These are phyloP conservation scores for Microbotryum scabiosae DNA, from an alignment of 1,284 basidiomycete species.

Conservation along the genomic window DNA sequence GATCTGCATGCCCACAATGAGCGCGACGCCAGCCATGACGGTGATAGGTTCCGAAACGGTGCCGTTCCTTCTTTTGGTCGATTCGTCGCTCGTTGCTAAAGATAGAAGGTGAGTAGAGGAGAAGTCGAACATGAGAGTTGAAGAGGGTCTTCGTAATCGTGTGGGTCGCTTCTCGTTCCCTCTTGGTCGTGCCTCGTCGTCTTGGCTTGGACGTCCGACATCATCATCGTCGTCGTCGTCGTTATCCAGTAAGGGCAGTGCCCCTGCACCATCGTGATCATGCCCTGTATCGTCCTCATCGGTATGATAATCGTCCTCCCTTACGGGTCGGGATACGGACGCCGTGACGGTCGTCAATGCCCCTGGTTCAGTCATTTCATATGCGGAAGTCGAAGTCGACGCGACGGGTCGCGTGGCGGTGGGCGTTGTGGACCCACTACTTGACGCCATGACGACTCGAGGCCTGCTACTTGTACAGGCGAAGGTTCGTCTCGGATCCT, in stretches of 20 bases:
- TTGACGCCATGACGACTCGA: too few species aligned
- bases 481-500: too few species aligned
- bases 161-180: background rate
- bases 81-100: constrained; percentile 5
- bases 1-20: constrained; percentile 24
- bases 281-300: too few species aligned
- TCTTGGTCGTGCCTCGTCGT: background rate
- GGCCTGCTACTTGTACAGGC: too few species aligned
- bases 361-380: too few species aligned
- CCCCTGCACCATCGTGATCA: background rate
- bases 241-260: constrained; percentile 1
- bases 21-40: constrained; percentile 10
- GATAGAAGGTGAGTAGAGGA: constrained; percentile 2
- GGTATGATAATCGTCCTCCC: too few species aligned
- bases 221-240: constrained; percentile 7
- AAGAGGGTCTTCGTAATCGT: background rate
- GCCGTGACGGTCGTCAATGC: too few species aligned
- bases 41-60: constrained; percentile 12
- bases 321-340: too few species aligned
- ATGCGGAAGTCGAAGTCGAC: too few species aligned
- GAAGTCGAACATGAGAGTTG: constrained; percentile 18
- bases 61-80: background rate
- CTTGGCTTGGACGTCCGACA: constrained; percentile 1
- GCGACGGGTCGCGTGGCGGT: too few species aligned
- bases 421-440: too few species aligned